Evolutionary conservation across 148 eudicot species (phyloP).

Genomic region (Rhododendron henanense): DNA sequence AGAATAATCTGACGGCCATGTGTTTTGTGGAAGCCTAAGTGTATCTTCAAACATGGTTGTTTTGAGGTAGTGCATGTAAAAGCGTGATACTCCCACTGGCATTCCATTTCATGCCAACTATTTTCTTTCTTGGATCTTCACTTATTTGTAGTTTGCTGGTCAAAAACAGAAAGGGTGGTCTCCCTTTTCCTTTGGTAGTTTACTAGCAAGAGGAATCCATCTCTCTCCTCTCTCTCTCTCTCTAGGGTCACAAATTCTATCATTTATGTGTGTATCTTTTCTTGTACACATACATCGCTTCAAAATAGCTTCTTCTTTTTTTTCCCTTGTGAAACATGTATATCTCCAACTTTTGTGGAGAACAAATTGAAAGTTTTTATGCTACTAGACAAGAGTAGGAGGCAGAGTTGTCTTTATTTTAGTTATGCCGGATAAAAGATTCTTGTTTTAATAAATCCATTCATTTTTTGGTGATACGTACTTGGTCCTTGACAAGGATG

Average conservation of each 20-base stretch:
- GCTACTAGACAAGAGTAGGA: not conserved
- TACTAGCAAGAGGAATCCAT: too few relatives aligned
- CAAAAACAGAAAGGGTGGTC: not conserved
- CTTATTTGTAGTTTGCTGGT: not conserved
- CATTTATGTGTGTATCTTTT: not conserved
- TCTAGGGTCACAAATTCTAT: not conserved
- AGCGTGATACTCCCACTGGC: conserved; percentile 10
- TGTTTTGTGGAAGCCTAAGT: not conserved
- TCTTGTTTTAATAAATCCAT: not conserved
- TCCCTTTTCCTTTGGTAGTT: not conserved
- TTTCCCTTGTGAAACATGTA: not conserved
- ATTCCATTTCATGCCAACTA: not conserved
- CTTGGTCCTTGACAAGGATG: conserved; percentile 86
- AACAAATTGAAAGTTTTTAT: not conserved
- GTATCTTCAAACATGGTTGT: not conserved
- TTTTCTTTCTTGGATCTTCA: not conserved
- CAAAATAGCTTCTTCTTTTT: not conserved
- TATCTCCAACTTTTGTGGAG: not conserved
- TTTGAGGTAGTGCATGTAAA: not conserved
- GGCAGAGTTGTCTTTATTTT: not conserved
- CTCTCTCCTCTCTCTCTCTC: not conserved
- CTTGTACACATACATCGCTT: not conserved
- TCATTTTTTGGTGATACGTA: conserved; percentile 1
- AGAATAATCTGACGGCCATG: not conserved
- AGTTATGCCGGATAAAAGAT: not conserved